phyloP scores from a whole-genome alignment of 148 eudicot genomes.

The Spergularia marina region DNA sequence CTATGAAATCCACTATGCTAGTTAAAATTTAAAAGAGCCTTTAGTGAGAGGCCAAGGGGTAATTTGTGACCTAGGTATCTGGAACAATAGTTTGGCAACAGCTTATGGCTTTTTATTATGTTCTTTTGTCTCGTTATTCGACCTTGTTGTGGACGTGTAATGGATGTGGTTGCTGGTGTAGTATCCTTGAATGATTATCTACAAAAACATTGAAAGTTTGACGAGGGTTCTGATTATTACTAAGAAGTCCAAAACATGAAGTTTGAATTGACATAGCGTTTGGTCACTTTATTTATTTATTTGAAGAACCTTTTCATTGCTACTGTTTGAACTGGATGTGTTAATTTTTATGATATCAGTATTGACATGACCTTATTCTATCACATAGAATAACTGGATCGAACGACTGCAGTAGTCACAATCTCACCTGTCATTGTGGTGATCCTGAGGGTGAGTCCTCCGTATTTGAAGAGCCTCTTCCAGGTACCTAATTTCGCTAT shows the following conservation, averaged over 20 bases:
- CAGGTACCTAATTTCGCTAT: slow-evolving; percentile 42
- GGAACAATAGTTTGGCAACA: neutral
- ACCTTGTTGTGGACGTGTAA: too few relatives aligned
- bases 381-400: slow-evolving; percentile 58
- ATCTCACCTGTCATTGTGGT: slow-evolving; percentile 45
- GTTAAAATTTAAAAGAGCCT: neutral
- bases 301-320: neutral
- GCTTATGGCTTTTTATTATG: too few relatives aligned
- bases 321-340: neutral
- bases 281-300: neutral
- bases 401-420: slow-evolving; percentile 30
- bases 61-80: neutral
- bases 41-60: neutral
- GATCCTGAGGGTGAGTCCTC: slow-evolving; percentile 43
- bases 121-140: neutral
- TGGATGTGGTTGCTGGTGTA: too few relatives aligned
- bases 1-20: neutral
- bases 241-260: neutral
- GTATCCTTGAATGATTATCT: too few relatives aligned
- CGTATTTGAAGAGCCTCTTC: slow-evolving; percentile 40
- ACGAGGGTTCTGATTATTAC: too few relatives aligned
- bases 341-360: neutral
- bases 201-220: too few relatives aligned
- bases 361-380: neutral
- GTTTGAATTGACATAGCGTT: neutral